Base-by-base conservation (phyloP, 225 moss, liverwort and hornwort genomes). In the Takakia lepidozioides region DNA sequence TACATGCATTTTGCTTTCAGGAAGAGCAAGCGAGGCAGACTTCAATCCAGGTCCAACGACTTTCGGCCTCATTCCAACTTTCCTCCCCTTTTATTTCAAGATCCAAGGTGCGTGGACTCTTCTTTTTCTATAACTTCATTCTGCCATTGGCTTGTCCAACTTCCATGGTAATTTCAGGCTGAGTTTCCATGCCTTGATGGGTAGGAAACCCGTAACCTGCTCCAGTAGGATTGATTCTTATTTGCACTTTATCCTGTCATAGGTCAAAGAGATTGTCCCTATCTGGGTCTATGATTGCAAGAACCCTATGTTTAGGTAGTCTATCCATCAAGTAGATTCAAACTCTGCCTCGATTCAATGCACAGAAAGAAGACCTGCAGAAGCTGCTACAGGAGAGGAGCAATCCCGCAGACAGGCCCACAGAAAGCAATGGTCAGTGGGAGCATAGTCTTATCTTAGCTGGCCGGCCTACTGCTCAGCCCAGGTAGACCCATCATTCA, bases 21-120 rank as follows among this genome's bases (percentile, higher is more conserved):
- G 89, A 89, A 55, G 74, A 85, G 56, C 76, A 77, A 67, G 74
- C 82, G 40, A 68, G 49, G 27, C 64, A 66, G 54, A 85, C 71
- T 23, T 77, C 74, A 19, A 79, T 65, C 66, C 79, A 85, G 38
- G 68, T 80, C 23, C 82, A 72, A 54, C 70, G 76, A 27, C 64
- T 82, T 35, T 69, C 84, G 11, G 80, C 76, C 27, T 76, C 79
- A 41, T 76, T 82, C 19, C 65, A 82, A 20, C 76, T 85, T 50
- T 80, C 85, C n/a, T 85, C 89, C 35, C 82, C 89, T 60, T 85
- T 82, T 54, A 85, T 82, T 55, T 80, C 88, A 29, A 68, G 75
- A 64, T 85, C 88, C 24, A 82, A 80, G 85, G 88, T 74, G 57
- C 18, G 3, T 15, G n/a, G n/a, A n/a, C 49, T 25, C 19, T 40